Evolutionary conservation across 768 basidiomycete genomes (phyloP), one percentile per base, ranked within the genome.

Genomic region (Fomitopsis serialis): DNA sequence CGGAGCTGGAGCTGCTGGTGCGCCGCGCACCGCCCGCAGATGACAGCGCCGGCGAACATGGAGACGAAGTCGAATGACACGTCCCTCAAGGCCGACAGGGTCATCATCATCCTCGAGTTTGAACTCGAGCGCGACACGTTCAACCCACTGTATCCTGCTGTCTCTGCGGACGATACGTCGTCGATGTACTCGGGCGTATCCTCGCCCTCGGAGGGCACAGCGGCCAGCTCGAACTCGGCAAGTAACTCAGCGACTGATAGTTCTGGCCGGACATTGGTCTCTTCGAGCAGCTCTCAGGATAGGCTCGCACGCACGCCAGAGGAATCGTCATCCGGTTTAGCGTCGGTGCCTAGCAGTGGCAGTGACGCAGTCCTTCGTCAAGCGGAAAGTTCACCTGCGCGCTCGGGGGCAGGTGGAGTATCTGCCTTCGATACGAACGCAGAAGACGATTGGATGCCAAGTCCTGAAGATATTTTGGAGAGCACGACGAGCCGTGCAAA

Each of bases 71-170:
- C 43, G 21, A 35, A 54, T 1, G 54, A 27, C 2, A 43, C 23
- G 29, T 25, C 35, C n/a, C n/a, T 23, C 9, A 42, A 44, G n/a
- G 48, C 48, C 2, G 53, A 49, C 42, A 60, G 36, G 43, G 70
- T 67, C 52, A 63, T 85, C 45, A 78, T 90, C 57, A 74, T 90
- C 23, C 75, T 92, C 66, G 90, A 93, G 64, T 87, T 92, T 57
- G 91, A 93, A 64, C 74, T 90, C 22, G 89, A 90, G 63, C 68
- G 72, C 27, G 90, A 92, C 63, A 58, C 61, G 0, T 68, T 84
- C 61, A 92, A 91, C 57, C 89, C 90, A 0, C 68, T 90, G 3
- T 86, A 85, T 63, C 81, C 81, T 9, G 70, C 76, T 40, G 5
- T 54, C 13, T 35, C 45, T 1, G 52, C 52, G 25, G 50, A 54